A percentile compares a stretch with the other conserved stretches of the same genome.
Evolutionary conservation across 176 grass and related monocot genomes (phyloP).

Genomic region (Sorghum bicolor): DNA sequence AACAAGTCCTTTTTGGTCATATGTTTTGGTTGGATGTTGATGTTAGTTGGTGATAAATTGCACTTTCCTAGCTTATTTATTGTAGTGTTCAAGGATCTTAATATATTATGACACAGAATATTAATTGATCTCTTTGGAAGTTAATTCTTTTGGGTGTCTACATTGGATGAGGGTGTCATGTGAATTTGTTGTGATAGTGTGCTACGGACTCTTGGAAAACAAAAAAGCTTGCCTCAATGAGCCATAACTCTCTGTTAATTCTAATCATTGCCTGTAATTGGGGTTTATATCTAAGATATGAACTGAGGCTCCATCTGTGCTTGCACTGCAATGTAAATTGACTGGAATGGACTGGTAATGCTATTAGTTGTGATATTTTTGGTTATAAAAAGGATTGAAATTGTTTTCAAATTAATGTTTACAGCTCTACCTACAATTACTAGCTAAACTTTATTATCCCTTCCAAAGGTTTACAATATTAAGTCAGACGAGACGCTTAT

Average conservation of each 20-base stretch:
- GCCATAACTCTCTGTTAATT: neutral
- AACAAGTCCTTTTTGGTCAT: neutral
- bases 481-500: slow-evolving; percentile 1
- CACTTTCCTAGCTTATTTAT: neutral
- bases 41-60: neutral
- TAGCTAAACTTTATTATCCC: neutral
- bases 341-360: neutral
- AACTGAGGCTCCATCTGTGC: neutral
- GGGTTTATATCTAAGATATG: slow-evolving; percentile 1
- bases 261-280: neutral
- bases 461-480: neutral
- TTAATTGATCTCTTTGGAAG: neutral
- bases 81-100: slow-evolving; percentile 1
- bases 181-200: neutral
- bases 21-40: neutral
- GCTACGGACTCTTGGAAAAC: neutral
- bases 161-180: neutral
- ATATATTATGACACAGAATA: neutral
- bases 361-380: slow-evolving; percentile 2
- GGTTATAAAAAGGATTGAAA: neutral
- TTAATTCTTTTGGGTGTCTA: neutral
- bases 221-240: neutral
- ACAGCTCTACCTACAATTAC: neutral
- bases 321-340: neutral
- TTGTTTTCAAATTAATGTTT: neutral